Base-by-base conservation (phyloP, 1,139 yeast genomes). In the Komagataea norvegica region DNA sequence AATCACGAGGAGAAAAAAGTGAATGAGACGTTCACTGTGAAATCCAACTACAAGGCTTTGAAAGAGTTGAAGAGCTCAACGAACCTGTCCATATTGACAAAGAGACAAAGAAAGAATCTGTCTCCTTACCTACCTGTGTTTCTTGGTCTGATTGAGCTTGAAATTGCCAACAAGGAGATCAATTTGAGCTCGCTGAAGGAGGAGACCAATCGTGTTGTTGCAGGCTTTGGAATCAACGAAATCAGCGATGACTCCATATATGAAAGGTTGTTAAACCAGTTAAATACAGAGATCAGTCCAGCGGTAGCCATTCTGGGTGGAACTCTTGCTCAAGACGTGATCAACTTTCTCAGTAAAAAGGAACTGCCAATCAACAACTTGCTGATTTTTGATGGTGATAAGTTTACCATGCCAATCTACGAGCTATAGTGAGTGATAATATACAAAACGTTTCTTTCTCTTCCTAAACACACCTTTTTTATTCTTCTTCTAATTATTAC, bases 281-380 rank as follows among this genome's bases (percentile, higher is more conserved):
- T 74, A 6, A 74, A 70, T 42, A 67, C 86, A 1, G 95, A 91
- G 55, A 74, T 85, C 46, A 72, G 91, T 3, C 96, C 97, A 0
- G 79, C 82, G 0, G 79, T 95, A 8, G 95, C 98, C 0, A 75
- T 91, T 2, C 55, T 91, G 8, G 98, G 98, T 8, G 98, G 98
- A 1, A 72, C 86, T 3, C 62, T 91, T 25, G 86, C 95, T 2
- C 99, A 91, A 60, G 96, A 91, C 57, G 82, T 88, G 8, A 83
- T 91, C 31, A 94, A 91, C 59, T 78, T 72, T 38, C 64, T 91
- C 41, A 82, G 94, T 36, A 74, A 74, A 47, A 78, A 80, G 50
- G 89, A 85, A 49, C 71, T 79, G 37, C 96, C 97, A 2, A 69
- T 89, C 29, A 89, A 87, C 55, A 91, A 93, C 58, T 70, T 85